Evolutionary conservation across 192 early-diverging fungal species (phyloP), one percentile per base, ranked within the genome.

Genomic region (Coemansia sp.): DNA sequence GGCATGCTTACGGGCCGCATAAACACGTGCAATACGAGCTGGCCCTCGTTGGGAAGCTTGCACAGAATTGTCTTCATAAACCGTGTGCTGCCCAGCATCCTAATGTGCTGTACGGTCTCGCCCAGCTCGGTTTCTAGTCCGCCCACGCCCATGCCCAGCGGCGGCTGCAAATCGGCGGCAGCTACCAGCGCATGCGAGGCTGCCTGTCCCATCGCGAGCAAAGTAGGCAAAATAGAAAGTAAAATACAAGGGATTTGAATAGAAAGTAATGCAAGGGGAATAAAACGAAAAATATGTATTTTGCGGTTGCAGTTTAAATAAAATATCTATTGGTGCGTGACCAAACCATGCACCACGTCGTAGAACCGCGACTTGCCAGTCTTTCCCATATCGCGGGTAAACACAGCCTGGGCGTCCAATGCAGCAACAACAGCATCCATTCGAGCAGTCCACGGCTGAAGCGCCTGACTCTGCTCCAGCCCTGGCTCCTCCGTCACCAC

Each of bases 51-150:
- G 43, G 93, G 89, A 17, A 86, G 87, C 39, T 92, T 88, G 29
- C 77, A 81, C 32, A 91, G 82, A 64, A 98, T 92, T 0, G 94
- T 95, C 76, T 97, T 98, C 88, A 97, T 91, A 66, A 98, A 96
- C 10, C 94, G 88, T 32, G 92, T 91, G 60, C 87, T 91, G 21
- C 96, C 92, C 27, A 98, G 83, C 73, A 75, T 81, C 23, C 59
- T 59, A n/a, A 75, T 73, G 47, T 81, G 73, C 58, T 81, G 78
- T 4, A 60, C 65, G n/a, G 55, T 71, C 63, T 75, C 78, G 29
- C 78, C 78, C 6, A 81, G 72, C 61, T 75, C 78, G 1, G 69
- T 61, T 24, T 69, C 73, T 12, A 81, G 66, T 17, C 78, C 70
- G 54, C 69, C 62, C 35, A 81, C 70, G 32, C 74, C 79, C 67